phyloP scores from a whole-genome alignment of 108 stramenopile species.

The Nitzschia sp. region DNA sequence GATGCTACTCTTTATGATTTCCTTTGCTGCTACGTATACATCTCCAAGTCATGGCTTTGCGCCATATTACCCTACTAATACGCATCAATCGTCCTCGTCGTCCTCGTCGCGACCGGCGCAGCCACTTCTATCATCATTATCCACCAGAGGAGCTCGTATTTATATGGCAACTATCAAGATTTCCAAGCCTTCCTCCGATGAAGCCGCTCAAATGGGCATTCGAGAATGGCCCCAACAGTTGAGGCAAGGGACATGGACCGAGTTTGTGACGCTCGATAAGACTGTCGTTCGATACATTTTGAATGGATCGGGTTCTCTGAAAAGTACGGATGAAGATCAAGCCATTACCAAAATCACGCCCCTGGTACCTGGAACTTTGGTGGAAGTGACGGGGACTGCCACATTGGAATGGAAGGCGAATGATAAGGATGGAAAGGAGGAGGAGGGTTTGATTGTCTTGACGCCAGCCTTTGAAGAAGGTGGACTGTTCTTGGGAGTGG shows the following conservation, averaged over 20 bases:
- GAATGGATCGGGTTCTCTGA: conserved; percentile 47
- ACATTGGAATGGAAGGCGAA: conserved; percentile 49
- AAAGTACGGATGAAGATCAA: conserved; percentile 32
- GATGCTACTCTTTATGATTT: too few species aligned
- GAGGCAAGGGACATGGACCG: conserved; percentile 39
- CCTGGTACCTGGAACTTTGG: conserved; percentile 49
- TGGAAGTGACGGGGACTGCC: conserved; percentile 59
- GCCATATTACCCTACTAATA: too few species aligned
- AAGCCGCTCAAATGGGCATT: conserved; percentile 49
- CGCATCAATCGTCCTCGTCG: too few species aligned
- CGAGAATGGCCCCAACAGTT: conserved; percentile 68
- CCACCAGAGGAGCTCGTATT: too few species aligned
- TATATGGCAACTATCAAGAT: conserved; percentile 10
- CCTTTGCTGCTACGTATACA: too few species aligned
- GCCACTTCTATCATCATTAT: too few species aligned
- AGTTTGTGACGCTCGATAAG: conserved; percentile 26
- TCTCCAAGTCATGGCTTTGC: too few species aligned
- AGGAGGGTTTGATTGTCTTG: conserved; percentile 72
- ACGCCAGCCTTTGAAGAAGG: conserved; percentile 67
- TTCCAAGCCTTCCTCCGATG: conserved; percentile 42
- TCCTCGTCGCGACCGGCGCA: too few species aligned
- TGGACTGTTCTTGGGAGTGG: conserved; percentile 49
- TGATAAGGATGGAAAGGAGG: conserved; percentile 26
- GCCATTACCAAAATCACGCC: background rate
- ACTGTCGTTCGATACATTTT: conserved; percentile 60